Evolutionary conservation across 1,284 basidiomycete species (phyloP), one percentile per base, ranked within the genome.

Genomic region (Cutaneotrichosporon cavernicola): DNA sequence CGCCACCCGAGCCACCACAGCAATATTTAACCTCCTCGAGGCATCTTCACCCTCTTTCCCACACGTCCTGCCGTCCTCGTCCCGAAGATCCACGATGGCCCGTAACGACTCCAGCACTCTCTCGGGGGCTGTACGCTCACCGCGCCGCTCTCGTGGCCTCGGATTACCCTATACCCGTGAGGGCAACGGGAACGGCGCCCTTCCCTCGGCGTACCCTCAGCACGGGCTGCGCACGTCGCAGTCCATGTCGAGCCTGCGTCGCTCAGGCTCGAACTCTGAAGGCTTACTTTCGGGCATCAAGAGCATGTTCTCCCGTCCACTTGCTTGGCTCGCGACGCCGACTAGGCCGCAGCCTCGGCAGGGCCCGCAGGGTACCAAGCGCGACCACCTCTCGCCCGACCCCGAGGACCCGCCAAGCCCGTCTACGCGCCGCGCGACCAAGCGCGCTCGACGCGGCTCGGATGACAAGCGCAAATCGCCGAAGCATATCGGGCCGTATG

Each of bases 251-350:
- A 36, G 31, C 5, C 30, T 52, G 7, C 21, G 14, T 2, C 43
- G 43, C 43, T 18, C 46, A 9, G 53, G 32, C 55, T 38, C 36
- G 8, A 32, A 16, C 53, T 71, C 70, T 30, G 72, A 77, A 32
- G n/a, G 43, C 46, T 57, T 78, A 18, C 66, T 77, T 34, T 66
- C 68, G 7, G 70, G 70, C 26, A 56, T 75, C 50, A 76, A 73
- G 65, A 69, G 68, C 8, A 67, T 77, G 26, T 70, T 78, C 38
- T 66, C 72, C 8, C 71, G 69, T 59, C 74, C 76, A 1, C 62
- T 77, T 0, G 65, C 65, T 21, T 77, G 74, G 74, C 68, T 76
- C 26, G 70, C 72, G 9, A 76, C 75, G 0, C 74, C 76, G 31
- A 43, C 58, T 34, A 36, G 61, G 31, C 43, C 32, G 56, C 47